Percentiles rank a stretch among this genome's conserved stretches.
These are phyloP conservation scores for Bondarzewia mesenterica DNA, from an alignment of 1,284 basidiomycete species.

Conservation along the genomic window DNA sequence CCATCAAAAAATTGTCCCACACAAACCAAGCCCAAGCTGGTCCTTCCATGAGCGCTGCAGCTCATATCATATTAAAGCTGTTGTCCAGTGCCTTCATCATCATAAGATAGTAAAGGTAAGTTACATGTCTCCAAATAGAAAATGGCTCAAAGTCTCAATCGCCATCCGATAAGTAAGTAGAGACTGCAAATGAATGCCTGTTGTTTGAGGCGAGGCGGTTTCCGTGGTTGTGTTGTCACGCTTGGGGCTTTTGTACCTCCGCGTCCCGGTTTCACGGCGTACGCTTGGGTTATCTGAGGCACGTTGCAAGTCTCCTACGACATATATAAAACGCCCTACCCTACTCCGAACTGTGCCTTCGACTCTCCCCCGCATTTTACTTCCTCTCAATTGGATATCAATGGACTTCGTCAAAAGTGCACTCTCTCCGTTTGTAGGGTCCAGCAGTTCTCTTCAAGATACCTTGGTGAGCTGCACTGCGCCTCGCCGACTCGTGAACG, in stretches of 20 bases:
- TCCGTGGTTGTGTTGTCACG: neutral
- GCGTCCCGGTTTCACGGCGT: neutral
- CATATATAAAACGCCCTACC: conserved; percentile 6
- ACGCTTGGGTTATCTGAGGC: conserved; percentile 1
- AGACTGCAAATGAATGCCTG: neutral
- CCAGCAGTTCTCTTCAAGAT: conserved; percentile 15
- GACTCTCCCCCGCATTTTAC: conserved; percentile 6
- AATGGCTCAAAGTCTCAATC: no score
- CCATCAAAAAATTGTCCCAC: no score
- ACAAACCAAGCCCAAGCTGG: no score
- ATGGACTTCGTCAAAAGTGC: conserved; percentile 16
- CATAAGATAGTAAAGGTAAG: no score
- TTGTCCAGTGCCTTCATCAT: no score
- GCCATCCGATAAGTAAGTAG: no score
- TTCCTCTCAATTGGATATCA: conserved; percentile 1
- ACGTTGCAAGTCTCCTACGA: neutral
- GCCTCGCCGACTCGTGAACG: neutral
- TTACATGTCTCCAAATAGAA: no score
- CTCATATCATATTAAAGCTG: no score
- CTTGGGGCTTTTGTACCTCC: neutral
- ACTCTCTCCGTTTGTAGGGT: conserved; percentile 15
- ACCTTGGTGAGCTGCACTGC: conserved; percentile 13
- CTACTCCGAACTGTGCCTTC: conserved; percentile 1
- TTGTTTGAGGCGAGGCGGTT: neutral
- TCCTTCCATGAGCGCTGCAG: no score